Evolutionary conservation across 139 green algal genomes (phyloP).

Genomic region (Picocystis salinarum): DNA sequence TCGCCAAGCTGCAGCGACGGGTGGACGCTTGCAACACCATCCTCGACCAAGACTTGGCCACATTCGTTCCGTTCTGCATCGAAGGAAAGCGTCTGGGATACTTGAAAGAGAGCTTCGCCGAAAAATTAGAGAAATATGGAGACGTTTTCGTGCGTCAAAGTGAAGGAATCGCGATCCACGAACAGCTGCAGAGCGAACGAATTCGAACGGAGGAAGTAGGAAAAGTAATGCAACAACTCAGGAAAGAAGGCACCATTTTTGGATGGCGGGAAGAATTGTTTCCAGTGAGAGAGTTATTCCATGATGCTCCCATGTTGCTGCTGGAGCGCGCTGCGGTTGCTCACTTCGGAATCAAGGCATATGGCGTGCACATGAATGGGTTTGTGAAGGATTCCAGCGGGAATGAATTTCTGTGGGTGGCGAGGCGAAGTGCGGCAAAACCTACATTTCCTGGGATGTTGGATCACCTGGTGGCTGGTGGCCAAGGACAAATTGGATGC

Average conservation of each 20-base stretch:
- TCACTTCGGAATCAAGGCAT: constrained; percentile 73
- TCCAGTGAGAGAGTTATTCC: constrained; percentile 44
- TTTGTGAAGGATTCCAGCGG: constrained; percentile 31
- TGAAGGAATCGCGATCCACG: not conserved
- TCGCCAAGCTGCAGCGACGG: too few relatives aligned
- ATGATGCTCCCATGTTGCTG: constrained; percentile 36
- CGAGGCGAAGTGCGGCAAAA: constrained; percentile 43
- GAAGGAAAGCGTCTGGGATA: too few relatives aligned
- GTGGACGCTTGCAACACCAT: too few relatives aligned
- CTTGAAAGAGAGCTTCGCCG: too few relatives aligned
- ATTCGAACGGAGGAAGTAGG: not conserved
- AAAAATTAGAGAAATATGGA: too few relatives aligned
- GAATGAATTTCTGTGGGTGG: constrained; percentile 67
- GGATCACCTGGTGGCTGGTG: constrained; percentile 85
- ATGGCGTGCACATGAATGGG: constrained; percentile 82
- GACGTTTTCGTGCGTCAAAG: too few relatives aligned
- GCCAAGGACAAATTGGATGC: constrained; percentile 39
- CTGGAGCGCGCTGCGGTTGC: constrained; percentile 69
- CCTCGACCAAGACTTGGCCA: too few relatives aligned
- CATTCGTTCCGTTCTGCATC: too few relatives aligned
- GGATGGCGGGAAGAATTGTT: constrained; percentile 83
- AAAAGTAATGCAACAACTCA: not conserved
- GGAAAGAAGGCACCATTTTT: not conserved
- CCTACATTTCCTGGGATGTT: constrained; percentile 79
- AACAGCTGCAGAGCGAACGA: not conserved